Evolutionary conservation across 805 yeast species (phyloP).

Genomic region (Wickerhamiella dianesei): DNA sequence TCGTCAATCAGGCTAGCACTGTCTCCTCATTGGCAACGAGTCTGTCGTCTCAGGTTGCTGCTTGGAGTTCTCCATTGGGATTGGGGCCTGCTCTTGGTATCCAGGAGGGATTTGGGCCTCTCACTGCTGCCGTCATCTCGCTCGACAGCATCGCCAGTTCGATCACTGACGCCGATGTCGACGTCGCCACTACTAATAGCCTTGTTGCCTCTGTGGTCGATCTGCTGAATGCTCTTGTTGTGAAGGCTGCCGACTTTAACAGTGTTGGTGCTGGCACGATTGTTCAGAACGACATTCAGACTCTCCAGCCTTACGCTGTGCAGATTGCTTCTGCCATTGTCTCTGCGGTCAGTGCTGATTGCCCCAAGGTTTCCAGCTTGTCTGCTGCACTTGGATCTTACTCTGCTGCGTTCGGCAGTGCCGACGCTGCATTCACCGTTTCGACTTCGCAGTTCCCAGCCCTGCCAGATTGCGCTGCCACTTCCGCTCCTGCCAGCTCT

Average conservation of each 20-base stretch:
- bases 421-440: constrained; percentile 4
- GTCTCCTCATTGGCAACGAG: neutral
- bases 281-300: constrained; percentile 15
- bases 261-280: constrained; percentile 16
- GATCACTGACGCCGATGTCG: constrained; percentile 6
- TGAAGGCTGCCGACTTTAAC: constrained; percentile 15
- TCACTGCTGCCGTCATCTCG: neutral
- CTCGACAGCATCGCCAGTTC: neutral
- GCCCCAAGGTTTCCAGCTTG: constrained; percentile 4
- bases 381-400: constrained; percentile 2
- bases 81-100: constrained; percentile 9
- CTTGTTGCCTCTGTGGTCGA: constrained; percentile 7
- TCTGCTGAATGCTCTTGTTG: constrained; percentile 13
- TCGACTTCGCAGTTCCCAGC: neutral
- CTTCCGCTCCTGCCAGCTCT: neutral
- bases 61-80: constrained; percentile 8
- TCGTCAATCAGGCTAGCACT: neutral
- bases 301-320: constrained; percentile 14
- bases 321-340: constrained; percentile 10
- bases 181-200: constrained; percentile 5
- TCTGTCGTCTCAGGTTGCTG: constrained; percentile 1
- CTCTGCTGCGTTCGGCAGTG: constrained; percentile 2
- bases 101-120: constrained; percentile 9
- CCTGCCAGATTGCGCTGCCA: neutral
- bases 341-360: constrained; percentile 6